These are phyloP conservation scores for Acorus gramineus DNA, from an alignment of 106 monocot species.

Conservation along the genomic window DNA sequence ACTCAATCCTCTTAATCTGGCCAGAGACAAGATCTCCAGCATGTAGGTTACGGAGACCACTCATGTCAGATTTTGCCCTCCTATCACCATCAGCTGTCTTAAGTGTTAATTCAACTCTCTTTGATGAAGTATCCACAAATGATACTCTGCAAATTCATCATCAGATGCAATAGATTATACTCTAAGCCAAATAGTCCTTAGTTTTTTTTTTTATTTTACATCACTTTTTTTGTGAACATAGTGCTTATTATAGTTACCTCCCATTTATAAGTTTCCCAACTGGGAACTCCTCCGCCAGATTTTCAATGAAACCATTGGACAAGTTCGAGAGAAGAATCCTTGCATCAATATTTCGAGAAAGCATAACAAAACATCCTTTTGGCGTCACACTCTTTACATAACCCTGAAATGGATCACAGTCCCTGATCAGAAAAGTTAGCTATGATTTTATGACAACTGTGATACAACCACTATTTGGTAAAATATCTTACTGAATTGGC, in stretches of 20 bases:
- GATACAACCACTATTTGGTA: too few species aligned
- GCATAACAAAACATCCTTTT: conserved; percentile 91
- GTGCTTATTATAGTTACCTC: conserved; percentile 18
- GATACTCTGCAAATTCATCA: conserved; percentile 43
- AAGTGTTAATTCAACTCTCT: conserved; percentile 73
- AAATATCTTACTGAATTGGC: too few species aligned
- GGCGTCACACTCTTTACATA: conserved; percentile 72
- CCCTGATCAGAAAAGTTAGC: too few species aligned
- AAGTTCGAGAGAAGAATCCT: conserved; percentile 74
- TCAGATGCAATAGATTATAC: background rate
- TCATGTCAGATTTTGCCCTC: conserved; percentile 23
- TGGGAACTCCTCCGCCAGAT: conserved; percentile 64
- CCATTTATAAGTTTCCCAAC: conserved; percentile 72
- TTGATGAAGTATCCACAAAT: conserved; percentile 54
- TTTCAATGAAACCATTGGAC: conserved; percentile 68
- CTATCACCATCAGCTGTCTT: conserved; percentile 18
- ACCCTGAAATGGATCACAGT: conserved; percentile 29
- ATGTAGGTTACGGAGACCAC: conserved; percentile 36
- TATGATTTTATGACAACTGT: too few species aligned
- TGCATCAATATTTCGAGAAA: conserved; percentile 76
- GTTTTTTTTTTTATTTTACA: too few species aligned
- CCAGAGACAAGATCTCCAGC: conserved; percentile 74
- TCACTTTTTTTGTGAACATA: too few species aligned
- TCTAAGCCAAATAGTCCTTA: too few species aligned
- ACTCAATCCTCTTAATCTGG: conserved; percentile 47